Conservation (phyloP, 352 stramenopile genomes). For the Pythium plurisporium region DNA sequence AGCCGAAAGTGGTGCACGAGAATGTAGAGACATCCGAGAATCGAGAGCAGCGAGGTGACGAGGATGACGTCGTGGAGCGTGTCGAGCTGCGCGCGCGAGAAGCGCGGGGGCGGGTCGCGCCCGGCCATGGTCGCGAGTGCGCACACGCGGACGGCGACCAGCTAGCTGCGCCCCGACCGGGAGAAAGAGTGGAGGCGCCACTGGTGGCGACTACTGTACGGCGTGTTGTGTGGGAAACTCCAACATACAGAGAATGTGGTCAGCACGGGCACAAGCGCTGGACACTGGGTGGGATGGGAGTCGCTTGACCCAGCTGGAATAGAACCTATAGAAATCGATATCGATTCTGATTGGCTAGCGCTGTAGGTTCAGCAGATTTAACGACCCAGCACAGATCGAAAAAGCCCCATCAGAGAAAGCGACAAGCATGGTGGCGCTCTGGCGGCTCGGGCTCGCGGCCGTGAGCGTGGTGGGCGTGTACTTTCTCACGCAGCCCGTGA, state of each 20-base stretch:
- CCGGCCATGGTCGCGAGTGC: background rate
- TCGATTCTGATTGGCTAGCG: too few species aligned
- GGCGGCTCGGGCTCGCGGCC: constrained; percentile 49
- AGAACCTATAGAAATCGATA: too few species aligned
- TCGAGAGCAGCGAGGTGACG: constrained; percentile 10
- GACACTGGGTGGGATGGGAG: background rate
- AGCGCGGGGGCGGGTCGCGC: background rate
- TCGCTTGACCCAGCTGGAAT: too few species aligned
- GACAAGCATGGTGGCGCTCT: constrained; percentile 35
- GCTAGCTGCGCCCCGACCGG: too few species aligned
- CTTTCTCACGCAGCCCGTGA: constrained; percentile 42
- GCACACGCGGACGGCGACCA: background rate
- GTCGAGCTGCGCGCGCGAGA: constrained; percentile 15
- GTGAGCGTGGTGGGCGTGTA: constrained; percentile 43
- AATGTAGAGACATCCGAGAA: too few species aligned
- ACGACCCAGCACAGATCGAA: background rate
- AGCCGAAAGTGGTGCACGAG: too few species aligned
- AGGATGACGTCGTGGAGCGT: constrained; percentile 22
- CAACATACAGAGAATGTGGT: constrained; percentile 15
- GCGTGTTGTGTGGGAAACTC: background rate
- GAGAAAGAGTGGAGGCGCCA: background rate
- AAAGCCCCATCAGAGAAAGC: background rate
- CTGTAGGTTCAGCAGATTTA: too few species aligned
- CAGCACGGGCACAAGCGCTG: constrained; percentile 1
- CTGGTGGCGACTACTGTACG: background rate